Evolutionary conservation across 768 basidiomycete species (phyloP).

Genomic region (Mycena epipterygia): DNA sequence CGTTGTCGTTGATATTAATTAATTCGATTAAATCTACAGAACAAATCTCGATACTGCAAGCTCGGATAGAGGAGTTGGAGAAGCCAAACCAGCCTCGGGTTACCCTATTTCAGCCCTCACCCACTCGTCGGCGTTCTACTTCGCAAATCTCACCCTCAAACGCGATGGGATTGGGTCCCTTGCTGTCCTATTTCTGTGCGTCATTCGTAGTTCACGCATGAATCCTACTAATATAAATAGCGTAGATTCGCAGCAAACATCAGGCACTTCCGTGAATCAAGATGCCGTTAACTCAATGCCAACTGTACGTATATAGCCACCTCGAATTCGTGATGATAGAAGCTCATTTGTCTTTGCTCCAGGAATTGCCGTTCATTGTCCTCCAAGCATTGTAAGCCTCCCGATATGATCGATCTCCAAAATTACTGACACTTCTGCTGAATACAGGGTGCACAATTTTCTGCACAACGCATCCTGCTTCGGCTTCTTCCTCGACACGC

Average conservation of each 20-base stretch:
- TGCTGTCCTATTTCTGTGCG: constrained; percentile 29
- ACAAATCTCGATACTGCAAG: constrained; percentile 32
- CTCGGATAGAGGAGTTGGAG: constrained; percentile 32
- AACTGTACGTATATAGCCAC: constrained; percentile 8
- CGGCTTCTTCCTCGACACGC: constrained; percentile 60
- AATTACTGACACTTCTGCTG: too few relatives aligned
- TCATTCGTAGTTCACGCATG: neutral
- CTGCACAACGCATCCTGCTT: constrained; percentile 54
- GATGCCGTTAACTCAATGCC: constrained; percentile 1
- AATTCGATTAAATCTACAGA: neutral
- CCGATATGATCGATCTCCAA: neutral
- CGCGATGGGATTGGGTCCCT: constrained; percentile 18
- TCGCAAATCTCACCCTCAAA: neutral
- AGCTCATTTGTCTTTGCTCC: neutral
- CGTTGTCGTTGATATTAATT: neutral
- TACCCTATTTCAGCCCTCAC: neutral
- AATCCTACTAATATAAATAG: neutral
- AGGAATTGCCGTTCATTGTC: constrained; percentile 32
- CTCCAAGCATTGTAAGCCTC: constrained; percentile 26
- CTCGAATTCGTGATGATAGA: neutral
- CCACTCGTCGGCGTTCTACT: neutral
- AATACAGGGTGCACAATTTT: constrained; percentile 43
- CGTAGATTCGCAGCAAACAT: constrained; percentile 26
- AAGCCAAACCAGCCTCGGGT: neutral
- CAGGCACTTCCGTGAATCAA: neutral